Base-by-base conservation (phyloP, 768 basidiomycete genomes). In the Trametes cinnabarina region DNA sequence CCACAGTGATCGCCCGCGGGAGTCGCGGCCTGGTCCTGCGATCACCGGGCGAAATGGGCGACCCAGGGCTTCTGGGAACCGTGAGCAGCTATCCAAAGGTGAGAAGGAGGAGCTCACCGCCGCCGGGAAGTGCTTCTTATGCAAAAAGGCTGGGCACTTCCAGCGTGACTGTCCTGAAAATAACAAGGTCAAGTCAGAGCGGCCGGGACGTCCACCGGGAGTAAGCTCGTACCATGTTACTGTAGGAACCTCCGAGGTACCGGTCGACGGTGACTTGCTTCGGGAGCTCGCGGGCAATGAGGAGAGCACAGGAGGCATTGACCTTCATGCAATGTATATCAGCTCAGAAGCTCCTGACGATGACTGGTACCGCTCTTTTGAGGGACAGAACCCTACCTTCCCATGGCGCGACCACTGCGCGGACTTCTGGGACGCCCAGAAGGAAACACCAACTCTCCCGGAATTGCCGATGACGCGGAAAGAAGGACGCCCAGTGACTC, bases 91-190 rank as follows among this genome's bases (percentile, higher is more conserved):
- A 6, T 35, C 42, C 3, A 25, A 46, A 4, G 17, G 37, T n/a
- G 51, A 58, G 19, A n/a, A 23, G 14, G 35, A 35, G 17, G 52
- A 49, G 10, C 50, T 58, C 1, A 3, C 32, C 28, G 46, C 41
- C 5, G 47, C 30, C 6, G 53, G 47, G 7, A 47, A 41, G 15
- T 53, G 58, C 20, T 54, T 48, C 51, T 12, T 15, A 9, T 59
- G 51, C 17, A 39, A 53, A 17, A 26, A 54, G 20, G 19, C 43
- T 4, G 51, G 58, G 6, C 58, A 59, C 22, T 56, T 51, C 28
- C 25, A 22, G 14, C 54, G 54, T 8, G 42, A 56, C 20, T 56
- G 54, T 19, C 50, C 60, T 11, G 12, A 14, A 3, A 15, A 30
- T 0, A 32, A 39, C 11, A 26, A 32, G 1, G 54, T 56, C 6